phyloP scores from a whole-genome alignment of 257 asterid genomes.

The Cinchona pubescens region DNA sequence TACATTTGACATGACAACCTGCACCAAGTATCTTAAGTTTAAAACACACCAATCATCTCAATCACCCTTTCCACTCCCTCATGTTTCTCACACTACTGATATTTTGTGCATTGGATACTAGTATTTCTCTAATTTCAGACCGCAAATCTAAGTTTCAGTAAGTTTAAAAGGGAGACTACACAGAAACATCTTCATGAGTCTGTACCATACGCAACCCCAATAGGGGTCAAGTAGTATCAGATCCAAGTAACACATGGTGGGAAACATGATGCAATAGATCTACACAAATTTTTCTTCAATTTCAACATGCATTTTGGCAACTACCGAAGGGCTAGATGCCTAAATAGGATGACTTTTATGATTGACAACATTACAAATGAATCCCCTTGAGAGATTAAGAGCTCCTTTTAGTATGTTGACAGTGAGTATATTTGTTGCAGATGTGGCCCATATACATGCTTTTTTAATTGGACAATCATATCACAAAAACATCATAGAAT shows the following conservation, averaged over 20 bases:
- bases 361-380: no score
- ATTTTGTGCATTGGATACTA: background rate
- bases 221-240: background rate
- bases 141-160: background rate
- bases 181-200: background rate
- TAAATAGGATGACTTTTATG: no score
- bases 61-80: background rate
- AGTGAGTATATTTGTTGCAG: background rate
- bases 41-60: conserved; percentile 11
- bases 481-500: no score
- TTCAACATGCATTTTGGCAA: background rate
- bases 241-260: background rate
- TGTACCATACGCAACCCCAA: background rate
- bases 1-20: conserved; percentile 70
- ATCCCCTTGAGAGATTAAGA: no score
- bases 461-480: background rate
- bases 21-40: conserved; percentile 21
- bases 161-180: background rate
- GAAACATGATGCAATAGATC: background rate
- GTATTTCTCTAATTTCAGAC: background rate
- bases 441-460: background rate
- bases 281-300: background rate
- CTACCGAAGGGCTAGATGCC: background rate
- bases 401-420: background rate
- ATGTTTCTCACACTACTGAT: background rate